A percentile compares a stretch with the other conserved stretches of the same genome.
Evolutionary conservation across 2,329 filamentous ascomycete genomes (phyloP).

Genomic region (Cercospora zeina): DNA sequence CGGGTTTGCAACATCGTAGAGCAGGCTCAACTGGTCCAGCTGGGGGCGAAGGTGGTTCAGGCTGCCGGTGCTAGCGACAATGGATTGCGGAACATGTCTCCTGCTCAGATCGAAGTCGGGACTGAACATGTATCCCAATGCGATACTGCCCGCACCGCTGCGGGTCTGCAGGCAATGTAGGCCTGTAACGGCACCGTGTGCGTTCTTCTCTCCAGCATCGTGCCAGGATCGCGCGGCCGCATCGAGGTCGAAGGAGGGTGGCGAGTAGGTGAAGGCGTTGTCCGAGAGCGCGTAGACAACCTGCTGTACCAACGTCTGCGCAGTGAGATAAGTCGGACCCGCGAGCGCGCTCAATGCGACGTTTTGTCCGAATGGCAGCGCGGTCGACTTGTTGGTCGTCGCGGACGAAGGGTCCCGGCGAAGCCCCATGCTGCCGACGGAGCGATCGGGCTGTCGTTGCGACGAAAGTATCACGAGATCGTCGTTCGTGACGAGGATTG

Average conservation of each 20-base stretch:
- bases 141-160: slow-evolving; percentile 83
- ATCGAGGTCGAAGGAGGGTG: slow-evolving; percentile 89
- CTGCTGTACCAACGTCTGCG: slow-evolving; percentile 92
- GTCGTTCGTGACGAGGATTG: slow-evolving; percentile 1
- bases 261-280: slow-evolving; percentile 96
- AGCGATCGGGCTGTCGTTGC: slow-evolving; percentile 10
- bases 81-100: slow-evolving; percentile 85
- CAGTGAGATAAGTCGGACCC: slow-evolving; percentile 88
- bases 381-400: slow-evolving; percentile 47
- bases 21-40: slow-evolving; percentile 85
- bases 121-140: slow-evolving; percentile 95
- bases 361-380: slow-evolving; percentile 56
- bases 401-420: slow-evolving; percentile 18
- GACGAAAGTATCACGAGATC: not conserved
- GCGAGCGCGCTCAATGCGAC: slow-evolving; percentile 62
- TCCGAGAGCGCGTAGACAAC: slow-evolving; percentile 93
- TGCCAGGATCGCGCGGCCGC: slow-evolving; percentile 78
- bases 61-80: slow-evolving; percentile 82
- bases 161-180: slow-evolving; percentile 83
- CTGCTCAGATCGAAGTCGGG: slow-evolving; percentile 92
- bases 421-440: slow-evolving; percentile 41
- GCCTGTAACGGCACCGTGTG: slow-evolving; percentile 74
- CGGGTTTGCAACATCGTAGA: slow-evolving; percentile 89
- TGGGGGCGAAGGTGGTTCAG: slow-evolving; percentile 77
- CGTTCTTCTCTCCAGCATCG: slow-evolving; percentile 68